Evolutionary conservation across 768 basidiomycete genomes (phyloP), one percentile per base, ranked within the genome.

Genomic region (Kwoniella bestiolae): DNA sequence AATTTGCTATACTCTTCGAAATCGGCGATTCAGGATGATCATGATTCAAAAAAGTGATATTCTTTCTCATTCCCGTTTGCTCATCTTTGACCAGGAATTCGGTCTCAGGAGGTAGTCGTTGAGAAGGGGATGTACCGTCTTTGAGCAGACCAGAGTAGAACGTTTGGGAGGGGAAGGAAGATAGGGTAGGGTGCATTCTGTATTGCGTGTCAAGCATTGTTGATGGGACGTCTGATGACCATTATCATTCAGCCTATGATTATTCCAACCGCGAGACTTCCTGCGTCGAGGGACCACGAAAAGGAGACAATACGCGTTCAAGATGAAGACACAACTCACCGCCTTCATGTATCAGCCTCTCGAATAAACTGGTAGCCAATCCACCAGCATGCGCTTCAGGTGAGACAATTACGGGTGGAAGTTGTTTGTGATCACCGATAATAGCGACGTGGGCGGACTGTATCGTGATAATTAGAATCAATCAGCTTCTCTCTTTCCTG

Each of bases 361-460:
- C 94, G 69, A 97, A 97, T 23, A 97, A 84, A 82, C 90, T 91
- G 28, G 87, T 85, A 12, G 87, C 88, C 18, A 96, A 83, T 1
- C 92, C 92, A 18, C 86, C 86, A 23, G 85, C 80, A 71, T 86
- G 85, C 0, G 92, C 94, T 76, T 91, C 87, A 23, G 85, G 84
- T 67, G 90, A 92, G 23, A 87, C 84, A 63, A 95, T 91, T 67
- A 95, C 87, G 0, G 94, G 92, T 7, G 94, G 92, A 9, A 97
- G 84, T 77, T 97, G 94, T 75, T 95, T 95, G 81, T 97, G 94
- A 82, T 97, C 94, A n/a, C 94, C 94, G 71, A 97, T 94, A 50
- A 97, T 86, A 1, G 92, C 87, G 32, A 92, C 84, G 72, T 96
- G 94, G 56, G 83, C 85, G 7, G 89, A 89, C 92, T 94, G 45